Base-by-base conservation (phyloP, 148 eudicot genomes). In the Fagopyrum homotropicum region DNA sequence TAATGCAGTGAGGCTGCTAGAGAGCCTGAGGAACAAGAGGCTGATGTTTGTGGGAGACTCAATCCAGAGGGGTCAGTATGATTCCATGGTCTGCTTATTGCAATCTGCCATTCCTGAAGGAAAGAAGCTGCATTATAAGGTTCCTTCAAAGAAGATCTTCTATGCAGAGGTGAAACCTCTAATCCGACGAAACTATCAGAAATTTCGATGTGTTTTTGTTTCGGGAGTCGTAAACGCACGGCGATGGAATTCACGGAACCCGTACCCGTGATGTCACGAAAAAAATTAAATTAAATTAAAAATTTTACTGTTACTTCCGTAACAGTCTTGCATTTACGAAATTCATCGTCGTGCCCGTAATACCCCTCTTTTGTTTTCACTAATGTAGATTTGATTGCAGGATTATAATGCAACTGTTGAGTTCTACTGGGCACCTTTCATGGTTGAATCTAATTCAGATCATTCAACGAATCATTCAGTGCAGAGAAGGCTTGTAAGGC, bases 401-500 rank as follows among this genome's bases (percentile, higher is more conserved):
- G 98, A 94, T 9, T 94, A 87, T 73, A 91, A 94, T 81, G 91
- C 97, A 74, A 84, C 96, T 30, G 82, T 94, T 5, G 98, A 94
- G 80, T 94, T 89, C 81, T 94, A 92, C 75, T 94, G 98, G 98
- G 98, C 98, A 45, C 98, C 98, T 0, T 92, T 94, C 82, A 76
- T 94, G 51, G 77, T 90, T 0, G 98, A 94, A 72, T 94, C 98
- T 2, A 94, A 86, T 76, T 94, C 98, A 12, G 98, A 94, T 50
- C 92, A 92, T 64, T 91, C 97, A 5, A 85, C 85, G 9, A 94
- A 90, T 64, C 98, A 94, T 74, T 78, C 93, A 1, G 97, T 94
- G 7, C 73, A 26, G 1, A 86, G 80, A 73, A 80, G 98, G 73
- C 73, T 90, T 50, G 97, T 92, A 46, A 92, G 78, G 82, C 98